phyloP scores from a whole-genome alignment of 148 eudicot genomes.

The Drosera capensis region DNA sequence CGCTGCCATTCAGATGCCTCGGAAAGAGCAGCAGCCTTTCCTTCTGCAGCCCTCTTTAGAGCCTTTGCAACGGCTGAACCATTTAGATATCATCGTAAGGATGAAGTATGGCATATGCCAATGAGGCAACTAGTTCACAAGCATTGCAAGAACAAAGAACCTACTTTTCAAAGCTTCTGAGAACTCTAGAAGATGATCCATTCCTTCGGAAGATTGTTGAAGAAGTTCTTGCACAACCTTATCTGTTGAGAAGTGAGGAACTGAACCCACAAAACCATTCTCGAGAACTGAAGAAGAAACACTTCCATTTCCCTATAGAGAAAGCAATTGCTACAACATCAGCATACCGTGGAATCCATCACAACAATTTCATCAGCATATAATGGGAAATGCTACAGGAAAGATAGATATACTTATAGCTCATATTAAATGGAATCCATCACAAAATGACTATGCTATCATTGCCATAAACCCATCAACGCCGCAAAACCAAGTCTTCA shows the following conservation, averaged over 20 bases:
- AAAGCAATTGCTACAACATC: constrained; percentile 1
- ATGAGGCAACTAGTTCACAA: not conserved
- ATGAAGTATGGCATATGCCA: constrained; percentile 1
- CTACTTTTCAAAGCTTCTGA: constrained; percentile 87
- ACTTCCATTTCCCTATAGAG: constrained; percentile 29
- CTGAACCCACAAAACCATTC: constrained; percentile 29
- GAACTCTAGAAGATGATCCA: constrained; percentile 52
- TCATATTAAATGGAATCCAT: no score
- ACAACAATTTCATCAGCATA: not conserved
- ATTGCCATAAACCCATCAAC: no score
- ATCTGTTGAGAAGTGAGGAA: constrained; percentile 31
- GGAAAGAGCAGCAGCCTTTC: constrained; percentile 91
- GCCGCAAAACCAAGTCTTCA: no score
- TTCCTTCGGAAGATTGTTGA: constrained; percentile 40
- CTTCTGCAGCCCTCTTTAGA: constrained; percentile 72
- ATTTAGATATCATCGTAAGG: constrained; percentile 10
- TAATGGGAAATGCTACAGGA: not conserved
- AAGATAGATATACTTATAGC: no score
- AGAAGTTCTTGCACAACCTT: constrained; percentile 42
- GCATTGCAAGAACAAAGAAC: constrained; percentile 4
- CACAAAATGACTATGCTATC: no score
- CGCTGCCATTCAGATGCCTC: constrained; percentile 99
- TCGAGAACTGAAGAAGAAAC: constrained; percentile 17
- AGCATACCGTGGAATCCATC: not conserved
- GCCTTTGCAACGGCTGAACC: constrained; percentile 82